Conservation (phyloP, 2,329 filamentous ascomycete species). For the Calonectria crousiana region DNA sequence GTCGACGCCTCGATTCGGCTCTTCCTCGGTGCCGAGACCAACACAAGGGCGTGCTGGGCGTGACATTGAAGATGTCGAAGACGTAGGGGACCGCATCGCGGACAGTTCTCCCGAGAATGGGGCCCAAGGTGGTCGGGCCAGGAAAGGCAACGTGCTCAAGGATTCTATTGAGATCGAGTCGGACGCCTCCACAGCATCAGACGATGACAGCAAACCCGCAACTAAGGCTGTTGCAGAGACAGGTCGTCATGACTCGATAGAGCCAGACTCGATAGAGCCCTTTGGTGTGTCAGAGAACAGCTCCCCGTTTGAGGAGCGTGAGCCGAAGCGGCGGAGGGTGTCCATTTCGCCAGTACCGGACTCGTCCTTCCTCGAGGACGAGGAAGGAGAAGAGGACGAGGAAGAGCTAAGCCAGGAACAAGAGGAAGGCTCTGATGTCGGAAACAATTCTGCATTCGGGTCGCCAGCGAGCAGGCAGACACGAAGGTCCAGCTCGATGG, state of each 20-base stretch:
- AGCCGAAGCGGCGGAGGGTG: conserved; percentile 45
- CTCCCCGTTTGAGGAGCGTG: conserved; percentile 32
- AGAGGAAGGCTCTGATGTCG: background rate
- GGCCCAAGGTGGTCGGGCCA: conserved; percentile 10
- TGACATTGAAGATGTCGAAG: conserved; percentile 51
- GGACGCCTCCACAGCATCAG: conserved; percentile 33
- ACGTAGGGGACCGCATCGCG: conserved; percentile 37
- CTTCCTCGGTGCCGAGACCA: conserved; percentile 46
- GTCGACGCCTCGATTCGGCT: conserved; percentile 54
- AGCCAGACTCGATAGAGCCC: conserved; percentile 19
- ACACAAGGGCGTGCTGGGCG: conserved; percentile 42
- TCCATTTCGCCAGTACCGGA: conserved; percentile 43
- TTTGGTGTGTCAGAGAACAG: conserved; percentile 11
- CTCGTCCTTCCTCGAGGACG: conserved; percentile 20
- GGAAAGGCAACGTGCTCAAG: conserved; percentile 26
- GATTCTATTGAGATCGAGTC: conserved; percentile 48
- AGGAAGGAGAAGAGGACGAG: background rate
- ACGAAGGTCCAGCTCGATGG: conserved; percentile 25
- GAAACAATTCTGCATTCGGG: conserved; percentile 6
- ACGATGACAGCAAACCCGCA: conserved; percentile 17
- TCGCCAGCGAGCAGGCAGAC: conserved; percentile 11
- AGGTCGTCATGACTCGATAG: conserved; percentile 7
- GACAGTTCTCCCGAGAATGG: conserved; percentile 21
- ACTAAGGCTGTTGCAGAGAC: conserved; percentile 17
- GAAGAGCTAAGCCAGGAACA: background rate